Evolutionary conservation across 208 protist species (phyloP), one percentile per base, ranked within the genome.

Genomic region (Trypanosomatidae sp.): DNA sequence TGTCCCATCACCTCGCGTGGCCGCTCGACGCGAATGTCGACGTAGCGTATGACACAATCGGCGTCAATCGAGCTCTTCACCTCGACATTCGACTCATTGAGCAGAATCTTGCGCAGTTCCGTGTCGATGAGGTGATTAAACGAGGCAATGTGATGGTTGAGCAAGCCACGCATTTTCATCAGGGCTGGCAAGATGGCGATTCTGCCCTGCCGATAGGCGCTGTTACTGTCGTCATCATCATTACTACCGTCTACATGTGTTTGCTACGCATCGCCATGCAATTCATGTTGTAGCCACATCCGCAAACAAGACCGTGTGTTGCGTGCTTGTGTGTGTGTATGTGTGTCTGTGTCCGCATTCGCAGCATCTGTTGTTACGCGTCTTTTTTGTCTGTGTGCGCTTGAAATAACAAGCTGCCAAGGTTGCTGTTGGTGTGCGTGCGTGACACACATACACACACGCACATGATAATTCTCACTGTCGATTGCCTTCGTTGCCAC

Each of bases 111-210:
- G 44, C 66, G 56, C 43, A 93, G 60, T 70, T 93, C 85, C 22
- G 83, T 68, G 35, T 87, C 72, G 23, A 93, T 73, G 2, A 92
- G 35, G 59, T 92, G 76, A 50, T 92, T 71, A 46, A 88, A 92
- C 5, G 83, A 92, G 8, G 83, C 83, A 35, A 92, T 78, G 50
- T 92, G 83, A 51, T 92, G 83, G 39, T 88, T 92, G 11, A 92
- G 48, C 7, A 92, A 50, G 1, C 83, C 83, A n/a, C 71, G 68
- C 83, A 92, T 92, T 18, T 66, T 73, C 37, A 92, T 74, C n/a
- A 92, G 56, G 5, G 68, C 61, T 19, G 83, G 83, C 2, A 92
- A 61, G 21, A 92, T 71, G 27, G 75, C 78, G 56, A 88, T 41
- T 55, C 84, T 88, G 22, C 80, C 69, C n/a, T 54, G 58, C 35